These are phyloP conservation scores for Yamadazyma laniorum DNA, from an alignment of 805 yeast genomes.

Conservation along the genomic window DNA sequence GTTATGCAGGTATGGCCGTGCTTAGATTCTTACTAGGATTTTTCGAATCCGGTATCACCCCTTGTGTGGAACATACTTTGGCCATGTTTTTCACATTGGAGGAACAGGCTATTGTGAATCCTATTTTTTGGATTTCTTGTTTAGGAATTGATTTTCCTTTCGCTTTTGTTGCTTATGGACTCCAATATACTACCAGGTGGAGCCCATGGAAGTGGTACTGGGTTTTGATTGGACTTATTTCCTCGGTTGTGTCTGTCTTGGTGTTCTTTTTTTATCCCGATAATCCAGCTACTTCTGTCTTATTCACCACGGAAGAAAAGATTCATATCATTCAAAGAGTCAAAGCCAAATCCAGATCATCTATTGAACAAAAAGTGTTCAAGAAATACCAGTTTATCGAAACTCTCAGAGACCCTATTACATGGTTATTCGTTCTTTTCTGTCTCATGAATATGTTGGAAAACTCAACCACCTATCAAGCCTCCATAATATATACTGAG, in stretches of 20 bases:
- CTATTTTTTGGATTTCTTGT: slow-evolving; percentile 52
- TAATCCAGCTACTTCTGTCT: slow-evolving; percentile 53
- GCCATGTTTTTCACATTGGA: slow-evolving; percentile 48
- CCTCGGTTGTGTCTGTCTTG: slow-evolving; percentile 28
- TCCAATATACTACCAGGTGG: slow-evolving; percentile 18
- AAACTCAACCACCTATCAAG: slow-evolving; percentile 54
- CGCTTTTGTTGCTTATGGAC: slow-evolving; percentile 47
- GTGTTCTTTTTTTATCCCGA: slow-evolving; percentile 47
- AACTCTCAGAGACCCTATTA: slow-evolving; percentile 42
- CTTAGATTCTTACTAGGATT: slow-evolving; percentile 44
- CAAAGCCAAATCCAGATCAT: slow-evolving; percentile 31
- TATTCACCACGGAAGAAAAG: slow-evolving; percentile 48
- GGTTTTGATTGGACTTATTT: slow-evolving; percentile 52
- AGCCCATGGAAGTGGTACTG: slow-evolving; percentile 10
- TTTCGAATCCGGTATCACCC: slow-evolving; percentile 23
- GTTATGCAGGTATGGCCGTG: slow-evolving; percentile 32
- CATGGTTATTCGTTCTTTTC: slow-evolving; percentile 25
- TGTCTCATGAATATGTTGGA: slow-evolving; percentile 49
- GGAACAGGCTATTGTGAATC: slow-evolving; percentile 50
- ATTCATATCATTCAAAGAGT: slow-evolving; percentile 44
- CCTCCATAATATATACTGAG: slow-evolving; percentile 45
- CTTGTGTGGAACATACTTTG: slow-evolving; percentile 43
- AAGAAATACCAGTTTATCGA: slow-evolving; percentile 51
- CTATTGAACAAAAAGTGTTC: slow-evolving; percentile 42
- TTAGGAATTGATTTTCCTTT: slow-evolving; percentile 52